Conservation (phyloP, 345 rosid species). For the Conringia planisiliqua region DNA sequence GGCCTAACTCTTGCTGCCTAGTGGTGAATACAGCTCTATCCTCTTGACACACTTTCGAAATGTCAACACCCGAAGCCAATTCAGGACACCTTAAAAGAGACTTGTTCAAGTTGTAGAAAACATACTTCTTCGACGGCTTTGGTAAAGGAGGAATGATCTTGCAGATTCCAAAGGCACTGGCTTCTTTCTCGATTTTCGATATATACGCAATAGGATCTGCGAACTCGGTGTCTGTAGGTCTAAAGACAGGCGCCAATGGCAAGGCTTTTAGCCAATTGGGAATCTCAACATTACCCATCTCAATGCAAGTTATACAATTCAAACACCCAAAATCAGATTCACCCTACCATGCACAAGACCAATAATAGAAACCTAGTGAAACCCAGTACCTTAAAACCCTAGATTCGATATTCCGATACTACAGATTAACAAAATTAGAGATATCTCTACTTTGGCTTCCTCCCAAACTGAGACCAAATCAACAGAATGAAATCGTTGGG, state of each 20-base stretch:
- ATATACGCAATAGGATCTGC: constrained; percentile 98
- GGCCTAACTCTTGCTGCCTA: constrained; percentile 95
- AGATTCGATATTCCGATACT: constrained; percentile 33
- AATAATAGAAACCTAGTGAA: background rate
- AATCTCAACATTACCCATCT: constrained; percentile 85
- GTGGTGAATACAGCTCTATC: constrained; percentile 86
- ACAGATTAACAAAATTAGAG: background rate
- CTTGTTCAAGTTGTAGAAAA: constrained; percentile 72
- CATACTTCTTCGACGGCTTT: constrained; percentile 85
- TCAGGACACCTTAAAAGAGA: constrained; percentile 78
- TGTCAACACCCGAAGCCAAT: constrained; percentile 43
- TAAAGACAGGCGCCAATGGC: constrained; percentile 87
- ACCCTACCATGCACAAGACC: background rate
- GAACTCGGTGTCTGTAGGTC: constrained; percentile 97
- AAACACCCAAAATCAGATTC: background rate
- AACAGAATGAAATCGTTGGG: background rate
- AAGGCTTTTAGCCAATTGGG: constrained; percentile 83
- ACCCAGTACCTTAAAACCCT: constrained; percentile 38
- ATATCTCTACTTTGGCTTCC: background rate
- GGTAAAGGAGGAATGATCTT: constrained; percentile 96
- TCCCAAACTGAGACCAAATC: constrained; percentile 9
- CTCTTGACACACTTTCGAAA: constrained; percentile 42
- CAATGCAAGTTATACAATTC: constrained; percentile 4
- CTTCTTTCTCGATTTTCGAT: constrained; percentile 95
- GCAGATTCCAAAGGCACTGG: constrained; percentile 90